Percentiles rank a stretch among this genome's conserved stretches.
phyloP scores from a whole-genome alignment of 164 flowering plant genomes.

The Piper longum region DNA sequence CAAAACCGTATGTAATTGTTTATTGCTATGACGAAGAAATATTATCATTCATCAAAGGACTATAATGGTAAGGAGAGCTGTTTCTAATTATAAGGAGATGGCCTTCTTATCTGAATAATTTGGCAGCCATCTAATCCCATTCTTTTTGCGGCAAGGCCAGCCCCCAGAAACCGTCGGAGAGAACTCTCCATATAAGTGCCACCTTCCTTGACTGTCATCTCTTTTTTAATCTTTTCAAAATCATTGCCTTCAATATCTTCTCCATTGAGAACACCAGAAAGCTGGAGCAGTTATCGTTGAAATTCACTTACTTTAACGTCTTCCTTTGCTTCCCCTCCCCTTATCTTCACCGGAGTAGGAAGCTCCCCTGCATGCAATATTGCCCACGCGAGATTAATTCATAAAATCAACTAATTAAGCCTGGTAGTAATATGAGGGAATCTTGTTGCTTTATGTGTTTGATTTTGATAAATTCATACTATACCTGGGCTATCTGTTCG shows the following conservation, averaged over 20 bases:
- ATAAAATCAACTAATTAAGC: too few species aligned
- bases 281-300: background rate
- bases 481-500: slow-evolving; percentile 77
- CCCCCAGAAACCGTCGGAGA: background rate
- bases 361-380: background rate
- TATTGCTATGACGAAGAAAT: background rate
- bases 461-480: too few species aligned
- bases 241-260: background rate
- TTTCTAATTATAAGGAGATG: background rate
- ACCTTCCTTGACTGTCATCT: background rate
- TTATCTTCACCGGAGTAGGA: background rate
- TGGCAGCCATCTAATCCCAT: background rate
- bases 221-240: background rate
- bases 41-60: background rate
- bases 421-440: background rate
- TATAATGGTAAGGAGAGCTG: background rate
- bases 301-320: background rate
- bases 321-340: background rate
- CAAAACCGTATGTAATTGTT: background rate
- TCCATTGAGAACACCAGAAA: background rate
- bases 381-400: background rate
- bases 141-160: background rate
- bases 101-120: background rate
- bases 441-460: too few species aligned
- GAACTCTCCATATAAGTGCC: background rate